These are phyloP conservation scores for Saturnispora gosingensis DNA, from an alignment of 805 yeast genomes.

Conservation along the genomic window DNA sequence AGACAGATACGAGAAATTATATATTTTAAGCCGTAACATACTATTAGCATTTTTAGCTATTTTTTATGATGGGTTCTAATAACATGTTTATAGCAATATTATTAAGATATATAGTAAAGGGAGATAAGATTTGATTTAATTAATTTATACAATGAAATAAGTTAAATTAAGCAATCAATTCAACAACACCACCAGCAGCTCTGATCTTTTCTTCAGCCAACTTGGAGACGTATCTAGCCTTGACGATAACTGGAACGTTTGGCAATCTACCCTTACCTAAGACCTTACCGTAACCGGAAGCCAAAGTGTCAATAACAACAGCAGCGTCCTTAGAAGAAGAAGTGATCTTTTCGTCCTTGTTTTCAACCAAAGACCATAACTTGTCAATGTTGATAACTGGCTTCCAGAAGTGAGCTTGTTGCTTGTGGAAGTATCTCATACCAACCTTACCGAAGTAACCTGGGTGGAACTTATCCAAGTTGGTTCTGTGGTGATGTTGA, in stretches of 20 bases:
- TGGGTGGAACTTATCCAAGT: constrained; percentile 99
- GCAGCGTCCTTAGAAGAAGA: constrained; percentile 82
- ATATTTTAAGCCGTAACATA: background rate
- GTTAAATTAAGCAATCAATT: constrained; percentile 80
- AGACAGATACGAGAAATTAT: background rate
- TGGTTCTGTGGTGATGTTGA: constrained; percentile 99
- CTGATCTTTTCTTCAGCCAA: constrained; percentile 99
- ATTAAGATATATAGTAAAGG: constrained; percentile 6
- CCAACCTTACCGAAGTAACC: constrained; percentile 99
- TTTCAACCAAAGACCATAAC: constrained; percentile 94
- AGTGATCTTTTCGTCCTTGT: constrained; percentile 89
- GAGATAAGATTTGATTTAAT: constrained; percentile 4
- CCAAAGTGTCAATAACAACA: constrained; percentile 98
- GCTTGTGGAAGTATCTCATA: constrained; percentile 99
- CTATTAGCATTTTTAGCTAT: background rate
- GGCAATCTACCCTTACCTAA: constrained; percentile 99
- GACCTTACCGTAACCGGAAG: constrained; percentile 99
- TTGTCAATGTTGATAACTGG: constrained; percentile 97
- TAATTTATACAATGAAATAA: background rate
- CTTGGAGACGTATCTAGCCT: constrained; percentile 98
- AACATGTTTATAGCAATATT: background rate
- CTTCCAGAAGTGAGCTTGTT: constrained; percentile 90
- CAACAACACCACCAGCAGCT: constrained; percentile 99
- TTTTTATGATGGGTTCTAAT: background rate
- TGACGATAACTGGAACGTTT: constrained; percentile 95